Conservation (phyloP, 179 eudicot species). For the Actinidia polygama region DNA sequence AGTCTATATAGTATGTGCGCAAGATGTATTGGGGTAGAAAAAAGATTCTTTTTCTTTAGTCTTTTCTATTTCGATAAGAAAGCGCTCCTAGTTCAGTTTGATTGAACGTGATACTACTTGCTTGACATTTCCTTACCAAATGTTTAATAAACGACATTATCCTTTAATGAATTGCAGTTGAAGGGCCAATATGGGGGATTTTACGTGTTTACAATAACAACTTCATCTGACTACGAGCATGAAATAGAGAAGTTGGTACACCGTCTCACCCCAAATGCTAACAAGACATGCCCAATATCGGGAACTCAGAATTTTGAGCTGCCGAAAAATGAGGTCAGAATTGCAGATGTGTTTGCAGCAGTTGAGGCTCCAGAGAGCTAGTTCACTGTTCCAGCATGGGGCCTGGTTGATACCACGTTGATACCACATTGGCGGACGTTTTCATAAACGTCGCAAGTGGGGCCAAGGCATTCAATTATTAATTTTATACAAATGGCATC, state of each 20-base stretch:
- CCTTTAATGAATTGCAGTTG: too few relatives aligned
- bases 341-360: slow-evolving; percentile 74
- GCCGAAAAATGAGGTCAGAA: slow-evolving; percentile 68
- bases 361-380: slow-evolving; percentile 74
- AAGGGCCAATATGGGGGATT: slow-evolving; percentile 79
- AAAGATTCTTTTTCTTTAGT: too few relatives aligned
- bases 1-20: too few relatives aligned
- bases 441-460: slow-evolving; percentile 87
- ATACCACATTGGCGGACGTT: too few relatives aligned
- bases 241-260: slow-evolving; percentile 48
- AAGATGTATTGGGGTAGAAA: too few relatives aligned
- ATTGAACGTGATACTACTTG: too few relatives aligned
- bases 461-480: slow-evolving; percentile 54
- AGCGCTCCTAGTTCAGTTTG: too few relatives aligned
- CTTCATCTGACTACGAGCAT: slow-evolving; percentile 39
- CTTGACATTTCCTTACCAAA: too few relatives aligned
- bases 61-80: too few relatives aligned
- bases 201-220: slow-evolving; percentile 53
- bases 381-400: slow-evolving; percentile 91
- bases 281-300: slow-evolving; percentile 75
- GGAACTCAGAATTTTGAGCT: slow-evolving; percentile 96
- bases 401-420: slow-evolving; percentile 84
- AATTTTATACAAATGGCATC: too few relatives aligned
- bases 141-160: too few relatives aligned
- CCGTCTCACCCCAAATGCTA: slow-evolving; percentile 57